Percentiles rank a stretch among this genome's conserved stretches.
These are phyloP conservation scores for Crepidotus variabilis DNA, from an alignment of 768 basidiomycete genomes.

Conservation along the genomic window DNA sequence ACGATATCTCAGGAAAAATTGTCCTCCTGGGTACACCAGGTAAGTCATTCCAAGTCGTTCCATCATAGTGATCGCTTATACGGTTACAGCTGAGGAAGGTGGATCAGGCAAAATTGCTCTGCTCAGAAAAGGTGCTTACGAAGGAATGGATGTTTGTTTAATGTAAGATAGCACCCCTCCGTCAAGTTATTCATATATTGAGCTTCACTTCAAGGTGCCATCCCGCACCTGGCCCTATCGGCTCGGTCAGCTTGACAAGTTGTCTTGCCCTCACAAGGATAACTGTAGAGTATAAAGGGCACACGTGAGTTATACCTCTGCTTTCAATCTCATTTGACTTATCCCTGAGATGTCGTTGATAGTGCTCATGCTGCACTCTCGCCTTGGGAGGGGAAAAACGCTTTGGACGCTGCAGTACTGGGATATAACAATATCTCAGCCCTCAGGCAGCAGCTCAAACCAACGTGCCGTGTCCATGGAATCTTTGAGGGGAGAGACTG, in stretches of 20 bases:
- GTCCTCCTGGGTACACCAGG: constrained; percentile 78
- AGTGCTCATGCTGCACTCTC: constrained; percentile 78
- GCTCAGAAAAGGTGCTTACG: constrained; percentile 69
- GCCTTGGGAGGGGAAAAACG: constrained; percentile 84
- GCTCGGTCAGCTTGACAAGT: constrained; percentile 61
- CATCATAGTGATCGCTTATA: background rate
- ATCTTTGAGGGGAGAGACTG: constrained; percentile 74
- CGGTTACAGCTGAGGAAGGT: constrained; percentile 65
- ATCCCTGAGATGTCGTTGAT: no score
- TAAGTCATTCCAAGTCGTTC: constrained; percentile 17
- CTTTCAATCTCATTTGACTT: background rate
- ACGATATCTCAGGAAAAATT: constrained; percentile 64
- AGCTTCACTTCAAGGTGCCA: constrained; percentile 58
- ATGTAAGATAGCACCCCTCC: constrained; percentile 42
- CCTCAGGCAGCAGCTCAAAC: constrained; percentile 77
- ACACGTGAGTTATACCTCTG: constrained; percentile 46
- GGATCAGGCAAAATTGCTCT: constrained; percentile 69
- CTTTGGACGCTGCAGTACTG: constrained; percentile 83
- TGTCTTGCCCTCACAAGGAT: constrained; percentile 61
- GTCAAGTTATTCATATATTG: background rate
- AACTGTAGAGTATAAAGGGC: constrained; percentile 65
- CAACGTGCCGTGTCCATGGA: constrained; percentile 77
- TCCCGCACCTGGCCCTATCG: constrained; percentile 73
- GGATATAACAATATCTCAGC: constrained; percentile 78
- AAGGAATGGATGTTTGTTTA: constrained; percentile 73